Conservation (phyloP, 2,329 filamentous ascomycete species). For the Xylariaceae sp. region DNA sequence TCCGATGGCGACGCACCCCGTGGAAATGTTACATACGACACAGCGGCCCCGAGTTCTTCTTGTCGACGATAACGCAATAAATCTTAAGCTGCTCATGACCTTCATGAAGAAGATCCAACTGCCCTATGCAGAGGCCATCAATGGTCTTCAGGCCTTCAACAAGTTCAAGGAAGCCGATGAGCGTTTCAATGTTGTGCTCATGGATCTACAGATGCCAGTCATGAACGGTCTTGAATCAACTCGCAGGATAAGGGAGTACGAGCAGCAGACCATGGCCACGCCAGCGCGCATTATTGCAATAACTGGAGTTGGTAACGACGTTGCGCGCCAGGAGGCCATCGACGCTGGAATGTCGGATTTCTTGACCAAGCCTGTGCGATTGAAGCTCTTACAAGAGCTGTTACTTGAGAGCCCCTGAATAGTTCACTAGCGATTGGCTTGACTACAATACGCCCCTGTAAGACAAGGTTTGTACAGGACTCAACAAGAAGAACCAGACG, state of each 20-base stretch:
- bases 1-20: neutral
- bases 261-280: slow-evolving; percentile 39
- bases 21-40: neutral
- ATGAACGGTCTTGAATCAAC: slow-evolving; percentile 50
- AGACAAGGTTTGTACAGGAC: too few relatives aligned
- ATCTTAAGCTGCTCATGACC: slow-evolving; percentile 39
- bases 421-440: too few relatives aligned
- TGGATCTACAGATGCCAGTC: slow-evolving; percentile 55
- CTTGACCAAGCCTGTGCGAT: slow-evolving; percentile 20
- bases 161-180: slow-evolving; percentile 33
- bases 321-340: slow-evolving; percentile 45
- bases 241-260: slow-evolving; percentile 44
- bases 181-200: slow-evolving; percentile 35
- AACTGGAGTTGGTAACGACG: slow-evolving; percentile 48
- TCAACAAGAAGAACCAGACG: too few relatives aligned
- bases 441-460: too few relatives aligned
- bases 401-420: slow-evolving; percentile 1
- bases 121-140: slow-evolving; percentile 39
- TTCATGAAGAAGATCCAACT: slow-evolving; percentile 41
- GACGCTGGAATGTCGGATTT: slow-evolving; percentile 20
- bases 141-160: slow-evolving; percentile 46
- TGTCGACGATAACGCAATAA: slow-evolving; percentile 42
- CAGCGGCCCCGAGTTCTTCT: slow-evolving; percentile 29
- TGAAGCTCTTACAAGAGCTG: slow-evolving; percentile 17
- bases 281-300: slow-evolving; percentile 48